Evolutionary conservation across 768 basidiomycete species (phyloP).

Genomic region (Hebeloma cylindrosporum): DNA sequence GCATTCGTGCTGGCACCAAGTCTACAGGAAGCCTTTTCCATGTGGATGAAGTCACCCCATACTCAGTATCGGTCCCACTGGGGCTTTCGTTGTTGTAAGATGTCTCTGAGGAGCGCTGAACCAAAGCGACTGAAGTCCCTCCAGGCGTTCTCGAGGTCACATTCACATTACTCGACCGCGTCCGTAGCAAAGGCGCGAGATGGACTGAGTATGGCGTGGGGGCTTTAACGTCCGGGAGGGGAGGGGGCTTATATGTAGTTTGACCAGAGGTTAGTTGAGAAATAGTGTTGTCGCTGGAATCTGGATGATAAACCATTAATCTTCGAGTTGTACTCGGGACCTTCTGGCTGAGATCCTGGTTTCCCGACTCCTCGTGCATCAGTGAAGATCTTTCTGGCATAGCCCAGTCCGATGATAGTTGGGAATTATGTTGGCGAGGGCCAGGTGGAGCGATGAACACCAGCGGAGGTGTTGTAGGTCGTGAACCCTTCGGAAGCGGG

Average conservation of each 20-base stretch:
- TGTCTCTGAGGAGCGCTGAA: too few relatives aligned
- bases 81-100: too few relatives aligned
- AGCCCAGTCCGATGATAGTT: slow-evolving; percentile 3
- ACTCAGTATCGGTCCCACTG: too few relatives aligned
- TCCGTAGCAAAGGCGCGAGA: slow-evolving; percentile 6
- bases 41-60: too few relatives aligned
- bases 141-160: too few relatives aligned
- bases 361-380: slow-evolving; percentile 13
- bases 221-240: slow-evolving; percentile 23
- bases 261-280: slow-evolving; percentile 8
- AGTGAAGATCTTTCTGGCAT: slow-evolving; percentile 2
- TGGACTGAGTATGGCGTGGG: slow-evolving; percentile 6
- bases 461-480: slow-evolving; percentile 15
- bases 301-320: slow-evolving; percentile 19
- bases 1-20: too few relatives aligned
- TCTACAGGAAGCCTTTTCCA: too few relatives aligned
- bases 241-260: slow-evolving; percentile 31
- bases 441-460: slow-evolving; percentile 17
- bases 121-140: too few relatives aligned
- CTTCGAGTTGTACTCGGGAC: too few relatives aligned
- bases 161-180: too few relatives aligned
- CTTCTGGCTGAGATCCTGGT: slow-evolving; percentile 1
- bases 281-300: slow-evolving; percentile 7
- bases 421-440: slow-evolving; percentile 9
- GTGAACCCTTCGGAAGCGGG: slow-evolving; percentile 4